Evolutionary conservation across 2,329 filamentous ascomycete genomes (phyloP).

Genomic region (Aspergillus versicolor): DNA sequence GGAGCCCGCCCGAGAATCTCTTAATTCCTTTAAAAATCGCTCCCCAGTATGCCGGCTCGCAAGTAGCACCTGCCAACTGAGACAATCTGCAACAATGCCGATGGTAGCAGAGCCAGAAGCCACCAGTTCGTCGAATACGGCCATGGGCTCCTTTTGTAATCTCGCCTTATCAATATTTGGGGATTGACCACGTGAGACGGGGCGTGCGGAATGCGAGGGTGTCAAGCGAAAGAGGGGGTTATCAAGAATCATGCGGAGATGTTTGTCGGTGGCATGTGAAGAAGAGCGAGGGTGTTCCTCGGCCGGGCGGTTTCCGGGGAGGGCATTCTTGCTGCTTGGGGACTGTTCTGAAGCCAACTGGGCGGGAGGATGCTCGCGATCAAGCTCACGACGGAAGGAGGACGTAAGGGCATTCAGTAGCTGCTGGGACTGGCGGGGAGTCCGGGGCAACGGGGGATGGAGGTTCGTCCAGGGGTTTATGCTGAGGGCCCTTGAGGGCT

Average conservation of each 20-base stretch:
- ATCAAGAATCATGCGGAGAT: conserved; percentile 39
- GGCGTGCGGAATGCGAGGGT: conserved; percentile 24
- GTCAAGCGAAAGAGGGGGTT: conserved; percentile 44
- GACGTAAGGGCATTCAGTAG: conserved; percentile 61
- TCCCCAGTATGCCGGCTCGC: conserved; percentile 22
- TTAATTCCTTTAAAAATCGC: conserved; percentile 30
- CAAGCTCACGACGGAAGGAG: conserved; percentile 64
- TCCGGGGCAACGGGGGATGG: conserved; percentile 52
- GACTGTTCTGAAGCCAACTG: conserved; percentile 9
- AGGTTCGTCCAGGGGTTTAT: conserved; percentile 56
- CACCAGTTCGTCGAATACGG: conserved; percentile 38
- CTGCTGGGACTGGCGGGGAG: conserved; percentile 57
- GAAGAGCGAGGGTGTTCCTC: conserved; percentile 27
- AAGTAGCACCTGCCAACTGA: conserved; percentile 35
- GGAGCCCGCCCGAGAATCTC: conserved; percentile 32
- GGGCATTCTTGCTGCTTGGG: conserved; percentile 10
- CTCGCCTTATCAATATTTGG: conserved; percentile 18
- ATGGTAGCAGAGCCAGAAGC: conserved; percentile 37
- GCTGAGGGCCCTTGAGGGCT: conserved; percentile 47
- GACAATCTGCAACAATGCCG: conserved; percentile 26
- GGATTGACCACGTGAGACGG: conserved; percentile 14
- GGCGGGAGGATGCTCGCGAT: conserved; percentile 54
- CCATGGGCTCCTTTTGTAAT: conserved; percentile 33
- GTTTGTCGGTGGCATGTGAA: conserved; percentile 35
- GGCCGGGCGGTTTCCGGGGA: neutral